A percentile compares a stretch with the other conserved stretches of the same genome.
phyloP scores from a whole-genome alignment of 2,329 filamentous ascomycete species.

The Cercospora sojina region DNA sequence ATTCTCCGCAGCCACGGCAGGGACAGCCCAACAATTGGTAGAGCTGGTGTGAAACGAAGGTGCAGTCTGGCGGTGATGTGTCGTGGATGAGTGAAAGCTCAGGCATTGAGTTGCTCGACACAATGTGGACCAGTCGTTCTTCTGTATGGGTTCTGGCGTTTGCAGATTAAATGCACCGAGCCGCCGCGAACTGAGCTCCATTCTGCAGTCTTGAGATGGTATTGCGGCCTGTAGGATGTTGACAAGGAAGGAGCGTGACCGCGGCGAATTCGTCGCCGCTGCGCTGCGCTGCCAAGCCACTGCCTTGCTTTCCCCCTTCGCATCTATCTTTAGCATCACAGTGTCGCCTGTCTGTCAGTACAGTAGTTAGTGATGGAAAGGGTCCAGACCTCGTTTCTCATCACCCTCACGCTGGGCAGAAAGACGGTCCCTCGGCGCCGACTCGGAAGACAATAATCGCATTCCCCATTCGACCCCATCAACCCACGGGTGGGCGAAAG shows the following conservation, averaged over 20 bases:
- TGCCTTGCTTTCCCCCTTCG: background rate
- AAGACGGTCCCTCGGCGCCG: background rate
- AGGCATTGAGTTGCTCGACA: background rate
- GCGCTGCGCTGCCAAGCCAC: background rate
- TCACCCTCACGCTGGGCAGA: background rate
- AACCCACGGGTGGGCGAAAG: background rate
- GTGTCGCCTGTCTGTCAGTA: too few relatives aligned
- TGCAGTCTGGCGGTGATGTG: background rate
- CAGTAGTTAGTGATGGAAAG: background rate
- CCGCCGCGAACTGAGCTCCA: background rate
- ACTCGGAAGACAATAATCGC: background rate
- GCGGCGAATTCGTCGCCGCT: background rate
- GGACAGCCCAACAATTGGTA: background rate
- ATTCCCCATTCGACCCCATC: background rate
- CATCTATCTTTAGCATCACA: background rate
- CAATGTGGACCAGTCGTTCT: too few relatives aligned
- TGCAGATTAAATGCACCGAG: background rate
- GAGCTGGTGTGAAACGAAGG: background rate
- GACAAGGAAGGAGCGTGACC: background rate
- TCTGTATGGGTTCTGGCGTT: background rate
- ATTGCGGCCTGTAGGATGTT: background rate
- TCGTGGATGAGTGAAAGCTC: background rate
- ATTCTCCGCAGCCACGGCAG: background rate
- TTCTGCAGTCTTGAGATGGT: background rate
- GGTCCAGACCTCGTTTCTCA: background rate